Base-by-base conservation (phyloP, 1,284 basidiomycete species). In the Ceratobasidium theobromae region DNA sequence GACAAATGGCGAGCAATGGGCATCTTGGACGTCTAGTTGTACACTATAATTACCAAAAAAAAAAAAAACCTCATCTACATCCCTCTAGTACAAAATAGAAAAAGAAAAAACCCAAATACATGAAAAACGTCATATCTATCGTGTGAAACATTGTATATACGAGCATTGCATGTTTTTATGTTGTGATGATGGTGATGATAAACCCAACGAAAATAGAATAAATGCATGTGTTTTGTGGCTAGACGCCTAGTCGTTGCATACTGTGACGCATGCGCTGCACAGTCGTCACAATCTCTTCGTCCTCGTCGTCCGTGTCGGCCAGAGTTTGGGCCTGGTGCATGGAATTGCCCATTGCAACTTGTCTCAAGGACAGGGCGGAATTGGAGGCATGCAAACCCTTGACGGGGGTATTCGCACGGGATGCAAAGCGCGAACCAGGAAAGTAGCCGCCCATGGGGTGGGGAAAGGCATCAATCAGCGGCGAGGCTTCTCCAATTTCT, bases 1-100 rank as follows among this genome's bases (percentile, higher is more conserved):
- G 81, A 81, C 54, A 75, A 74, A 41, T 83, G 81, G 81, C 75
- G 79, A 30, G 79, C 81, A 66, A 78, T 81, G 76, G 79, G 77
- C 14, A 77, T 81, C 28, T 68, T 82, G 52, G 79, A 80, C 21
- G 43, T 41, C 18, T 55, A 55, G 16, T 16, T 18, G 23, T 45
- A 5, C 53, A 38, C 35, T 38, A 38, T 16, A 12, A 38, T 40
- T 40, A n/a, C n/a, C n/a, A n/a, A n/a, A n/a, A n/a, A n/a, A n/a
- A n/a, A n/a, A n/a, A n/a, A n/a, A n/a, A n/a, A n/a, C n/a, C n/a
- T n/a, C n/a, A n/a, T n/a, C n/a, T n/a, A n/a, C n/a, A n/a, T n/a
- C n/a, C n/a, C n/a, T n/a, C 35, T 60, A 49, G 57, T 60, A 60
- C 57, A 60, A 35, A 23, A 35, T 11, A 40, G 32, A 49, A 2